These are phyloP conservation scores for Blastobotrys raffinosifermentans DNA, from an alignment of 1,139 yeast genomes.

Conservation along the genomic window DNA sequence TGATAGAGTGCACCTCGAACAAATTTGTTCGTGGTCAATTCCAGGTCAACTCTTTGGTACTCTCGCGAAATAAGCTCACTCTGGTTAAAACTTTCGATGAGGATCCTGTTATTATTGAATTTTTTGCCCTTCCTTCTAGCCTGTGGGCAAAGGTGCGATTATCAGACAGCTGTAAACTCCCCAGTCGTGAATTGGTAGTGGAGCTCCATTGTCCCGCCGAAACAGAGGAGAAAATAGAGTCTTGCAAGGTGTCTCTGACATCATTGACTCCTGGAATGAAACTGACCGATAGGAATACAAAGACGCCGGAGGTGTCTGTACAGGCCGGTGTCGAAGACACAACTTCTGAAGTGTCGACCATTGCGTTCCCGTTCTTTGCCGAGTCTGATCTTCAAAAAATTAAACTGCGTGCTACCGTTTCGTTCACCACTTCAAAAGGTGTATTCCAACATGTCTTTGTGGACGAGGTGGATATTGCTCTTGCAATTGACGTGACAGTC, in stretches of 20 bases:
- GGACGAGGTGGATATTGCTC: conserved; percentile 24
- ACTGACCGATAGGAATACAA: background rate
- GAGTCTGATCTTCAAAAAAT: conserved; percentile 9
- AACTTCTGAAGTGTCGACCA: background rate
- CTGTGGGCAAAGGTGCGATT: conserved; percentile 19
- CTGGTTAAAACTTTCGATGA: conserved; percentile 23
- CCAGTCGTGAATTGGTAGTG: conserved; percentile 20
- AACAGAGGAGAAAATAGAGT: conserved; percentile 7
- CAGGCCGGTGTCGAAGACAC: background rate
- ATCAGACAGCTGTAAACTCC: conserved; percentile 15
- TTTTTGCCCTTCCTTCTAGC: conserved; percentile 20
- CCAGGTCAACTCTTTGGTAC: conserved; percentile 20
- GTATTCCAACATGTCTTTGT: conserved; percentile 16
- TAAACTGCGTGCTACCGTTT: conserved; percentile 11
- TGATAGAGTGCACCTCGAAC: conserved; percentile 19
- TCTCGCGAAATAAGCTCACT: conserved; percentile 21
- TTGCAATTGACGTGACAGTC: conserved; percentile 64
- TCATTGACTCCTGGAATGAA: conserved; percentile 16
- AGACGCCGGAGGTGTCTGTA: background rate
- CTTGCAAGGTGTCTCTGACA: conserved; percentile 14
- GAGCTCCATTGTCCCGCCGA: conserved; percentile 14
- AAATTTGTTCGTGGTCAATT: conserved; percentile 26
- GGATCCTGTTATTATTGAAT: conserved; percentile 15
- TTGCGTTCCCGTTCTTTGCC: conserved; percentile 8
- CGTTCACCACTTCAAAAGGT: conserved; percentile 17